Base-by-base conservation (phyloP, 2,329 filamentous ascomycete genomes). In the Penicillium brasilianum region DNA sequence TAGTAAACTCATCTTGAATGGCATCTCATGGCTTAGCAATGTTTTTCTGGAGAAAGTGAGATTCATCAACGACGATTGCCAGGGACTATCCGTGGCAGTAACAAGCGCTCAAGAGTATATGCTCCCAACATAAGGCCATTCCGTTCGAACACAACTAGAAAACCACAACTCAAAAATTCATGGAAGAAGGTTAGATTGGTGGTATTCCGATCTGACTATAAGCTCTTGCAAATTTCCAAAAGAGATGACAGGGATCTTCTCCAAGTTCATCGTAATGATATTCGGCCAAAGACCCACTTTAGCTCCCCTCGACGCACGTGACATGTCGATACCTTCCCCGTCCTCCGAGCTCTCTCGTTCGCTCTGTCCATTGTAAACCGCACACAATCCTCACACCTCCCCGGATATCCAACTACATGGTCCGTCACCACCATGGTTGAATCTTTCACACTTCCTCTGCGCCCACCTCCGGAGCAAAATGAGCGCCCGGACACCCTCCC, bases 401-500 rank as follows among this genome's bases (percentile, higher is more conserved):
- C 13, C 32, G 50, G 36, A 8, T 22, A 16, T 28, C 44, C 32
- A 25, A 53, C 13, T 46, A 51, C 44, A 34, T 44, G 30, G 4
- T 39, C 49, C 41, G 53, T 37, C 36, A 34, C 39, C 44, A 69
- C 62, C 46, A 79, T 81, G 73, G 64, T 78, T 1, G 73, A 76
- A 39, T 74, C 76, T 4, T 78, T 83, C 51, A 78, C 80, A 8
- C 84, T 92, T 55, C 85, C 88, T 10, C 79, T 93, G 60, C 85
- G 86, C 59, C 86, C 90, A 44, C 86, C 71, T 5, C 56, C 66
- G 8, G 69, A 74, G 59, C 65, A 70, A 67, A 59, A 82, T 79
- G 70, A 84, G 81, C 78, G 85, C 80, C 71, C 82, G 81, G 71
- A 86, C 72, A 85, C 83, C 50, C 82, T 97, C n/a, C 82, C 85